Base-by-base conservation (phyloP, 805 yeast genomes). In the Saturnispora bothae region DNA sequence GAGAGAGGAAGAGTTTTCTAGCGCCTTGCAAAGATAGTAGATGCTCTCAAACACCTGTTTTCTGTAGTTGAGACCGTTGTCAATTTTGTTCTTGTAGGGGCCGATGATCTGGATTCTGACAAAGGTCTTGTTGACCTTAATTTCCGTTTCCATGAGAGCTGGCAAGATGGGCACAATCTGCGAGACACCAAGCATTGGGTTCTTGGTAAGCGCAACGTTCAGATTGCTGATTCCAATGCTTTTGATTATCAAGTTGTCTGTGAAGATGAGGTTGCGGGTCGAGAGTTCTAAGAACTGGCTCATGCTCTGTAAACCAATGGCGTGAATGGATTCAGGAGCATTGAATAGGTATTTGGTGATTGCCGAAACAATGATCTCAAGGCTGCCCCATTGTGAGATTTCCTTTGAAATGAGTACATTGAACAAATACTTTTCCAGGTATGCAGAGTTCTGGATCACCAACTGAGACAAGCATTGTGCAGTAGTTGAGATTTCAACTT, bases 71-170 rank as follows among this genome's bases (percentile, higher is more conserved):
- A 82, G 63, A 0, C 86, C 92, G 46, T 78, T 79, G 49, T 84
- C 95, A 28, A 83, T 71, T 43, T 76, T 76, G 52, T 83, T 88
- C 52, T 82, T 83, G 64, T 80, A 83, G 0, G 94, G 94, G 2
- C 95, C 95, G 73, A 85, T 83, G 33, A 78, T 80, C 25, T 84
- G 77, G 15, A 68, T 62, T 39, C 76, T 76, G 32, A 79, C 71
- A 48, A 73, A 76, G 40, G 71, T 69, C 23, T 67, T 69, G 45
- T 70, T 71, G 1, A 77, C 65, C 10, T 57, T 59, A 33, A 82
- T 64, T 50, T 81, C 84, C 4, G 57, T 60, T 21, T 56, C 61
- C 46, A 69, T 69, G 3, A 82, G 59, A 0, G 54, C 50, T 0
- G 82, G 75, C 29, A 80, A 56, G 2, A 77, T 59, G 3, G 52